phyloP scores from a whole-genome alignment of 1,284 basidiomycete species.

The Meira nashicola region DNA sequence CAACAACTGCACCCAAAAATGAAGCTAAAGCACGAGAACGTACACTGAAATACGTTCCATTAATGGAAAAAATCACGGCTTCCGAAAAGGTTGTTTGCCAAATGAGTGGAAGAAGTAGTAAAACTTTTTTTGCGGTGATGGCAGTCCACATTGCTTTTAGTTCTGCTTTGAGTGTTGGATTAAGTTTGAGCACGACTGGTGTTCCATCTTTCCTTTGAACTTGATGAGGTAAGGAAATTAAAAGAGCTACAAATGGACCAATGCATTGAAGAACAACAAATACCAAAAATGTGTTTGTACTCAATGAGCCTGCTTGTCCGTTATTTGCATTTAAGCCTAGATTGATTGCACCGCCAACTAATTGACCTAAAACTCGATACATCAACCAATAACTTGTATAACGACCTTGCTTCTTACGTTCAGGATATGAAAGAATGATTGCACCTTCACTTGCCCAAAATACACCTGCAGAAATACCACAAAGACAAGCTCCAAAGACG shows the following conservation, averaged over 20 bases:
- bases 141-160: conserved; percentile 36
- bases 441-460: conserved; percentile 51
- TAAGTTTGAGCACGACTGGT: conserved; percentile 46
- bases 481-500: conserved; percentile 52
- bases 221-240: conserved; percentile 49
- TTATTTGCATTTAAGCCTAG: conserved; percentile 51
- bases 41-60: conserved; percentile 42
- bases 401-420: conserved; percentile 41
- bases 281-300: conserved; percentile 52
- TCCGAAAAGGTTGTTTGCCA: conserved; percentile 43
- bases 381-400: conserved; percentile 53
- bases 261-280: conserved; percentile 54
- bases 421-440: conserved; percentile 33
- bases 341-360: conserved; percentile 53
- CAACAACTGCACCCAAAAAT: conserved; percentile 47
- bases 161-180: conserved; percentile 34
- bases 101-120: conserved; percentile 41
- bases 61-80: conserved; percentile 23
- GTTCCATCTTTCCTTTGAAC: conserved; percentile 52
- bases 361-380: conserved; percentile 44
- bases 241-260: conserved; percentile 47
- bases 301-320: conserved; percentile 43
- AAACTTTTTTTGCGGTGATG: conserved; percentile 27
- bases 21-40: conserved; percentile 52
- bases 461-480: conserved; percentile 51